These are phyloP conservation scores for Leptographium lundbergii DNA, from an alignment of 2,329 filamentous ascomycete species.

Conservation along the genomic window DNA sequence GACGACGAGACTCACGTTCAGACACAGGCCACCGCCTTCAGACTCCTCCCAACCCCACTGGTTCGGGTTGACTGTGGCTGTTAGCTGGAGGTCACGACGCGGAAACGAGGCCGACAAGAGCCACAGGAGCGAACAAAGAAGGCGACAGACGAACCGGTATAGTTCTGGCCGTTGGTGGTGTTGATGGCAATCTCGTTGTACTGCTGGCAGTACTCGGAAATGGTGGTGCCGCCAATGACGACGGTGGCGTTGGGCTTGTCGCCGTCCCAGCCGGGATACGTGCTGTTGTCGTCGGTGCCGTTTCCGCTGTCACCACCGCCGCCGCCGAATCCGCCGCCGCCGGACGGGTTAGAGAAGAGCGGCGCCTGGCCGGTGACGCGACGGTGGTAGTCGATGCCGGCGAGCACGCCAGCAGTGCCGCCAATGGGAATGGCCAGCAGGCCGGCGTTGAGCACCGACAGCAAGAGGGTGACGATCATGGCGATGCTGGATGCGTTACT, in stretches of 20 bases:
- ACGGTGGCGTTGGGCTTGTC: constrained; percentile 9
- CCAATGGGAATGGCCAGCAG: constrained; percentile 27
- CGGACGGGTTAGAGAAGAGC: constrained; percentile 25
- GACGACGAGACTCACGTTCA: constrained; percentile 33
- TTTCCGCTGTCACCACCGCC: not conserved
- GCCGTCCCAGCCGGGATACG: constrained; percentile 17
- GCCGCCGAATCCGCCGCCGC: constrained; percentile 9
- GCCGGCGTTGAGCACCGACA: constrained; percentile 35
- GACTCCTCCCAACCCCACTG: constrained; percentile 35
- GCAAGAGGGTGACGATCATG: constrained; percentile 23
- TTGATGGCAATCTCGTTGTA: constrained; percentile 5
- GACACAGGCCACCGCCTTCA: constrained; percentile 29
- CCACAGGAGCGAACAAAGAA: constrained; percentile 5
- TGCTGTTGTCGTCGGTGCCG: constrained; percentile 8
- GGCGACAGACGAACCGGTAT: constrained; percentile 29
- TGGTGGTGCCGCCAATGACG: constrained; percentile 3
- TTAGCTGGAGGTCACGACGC: not conserved
- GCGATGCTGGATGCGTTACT: not conserved
- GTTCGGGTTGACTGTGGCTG: constrained; percentile 37
- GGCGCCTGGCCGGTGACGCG: constrained; percentile 28
- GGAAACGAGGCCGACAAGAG: not conserved
- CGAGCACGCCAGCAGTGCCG: constrained; percentile 26
- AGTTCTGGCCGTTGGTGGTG: constrained; percentile 25
- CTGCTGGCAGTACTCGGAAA: constrained; percentile 11
- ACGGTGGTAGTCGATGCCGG: constrained; percentile 33